phyloP scores from a whole-genome alignment of 2,329 filamentous ascomycete genomes.

The Aspergillus pseudotamarii region DNA sequence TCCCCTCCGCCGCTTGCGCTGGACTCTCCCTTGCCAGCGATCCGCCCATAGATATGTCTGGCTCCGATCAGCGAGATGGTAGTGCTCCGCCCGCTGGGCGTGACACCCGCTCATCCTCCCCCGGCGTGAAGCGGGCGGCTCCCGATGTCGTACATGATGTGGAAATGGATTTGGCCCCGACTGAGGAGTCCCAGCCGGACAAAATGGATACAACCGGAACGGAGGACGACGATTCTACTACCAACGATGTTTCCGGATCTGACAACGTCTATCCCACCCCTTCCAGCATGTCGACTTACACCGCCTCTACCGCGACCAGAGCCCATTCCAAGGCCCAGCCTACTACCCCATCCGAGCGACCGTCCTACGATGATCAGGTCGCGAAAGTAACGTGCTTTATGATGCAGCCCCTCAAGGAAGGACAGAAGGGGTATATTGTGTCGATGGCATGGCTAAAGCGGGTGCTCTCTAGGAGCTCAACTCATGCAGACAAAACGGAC shows the following conservation, averaged over 20 bases:
- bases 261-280: constrained; percentile 42
- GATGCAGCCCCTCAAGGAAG: constrained; percentile 63
- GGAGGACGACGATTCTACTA: constrained; percentile 33
- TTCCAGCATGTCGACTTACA: constrained; percentile 43
- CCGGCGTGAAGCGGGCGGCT: constrained; percentile 39
- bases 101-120: constrained; percentile 35
- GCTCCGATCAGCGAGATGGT: constrained; percentile 33
- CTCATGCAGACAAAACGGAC: constrained; percentile 56
- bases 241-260: constrained; percentile 33
- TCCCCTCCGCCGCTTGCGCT: constrained; percentile 57
- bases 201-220: constrained; percentile 49
- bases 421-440: constrained; percentile 75
- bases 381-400: constrained; percentile 66
- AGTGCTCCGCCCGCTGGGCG: constrained; percentile 25
- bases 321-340: constrained; percentile 29
- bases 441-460: constrained; percentile 77
- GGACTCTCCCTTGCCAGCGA: constrained; percentile 53
- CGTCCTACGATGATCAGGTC: constrained; percentile 70
- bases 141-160: constrained; percentile 34
- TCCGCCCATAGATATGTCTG: constrained; percentile 48
- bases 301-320: constrained; percentile 31
- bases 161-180: constrained; percentile 25
- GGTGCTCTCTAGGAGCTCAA: constrained; percentile 67
- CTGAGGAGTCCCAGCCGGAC: constrained; percentile 28
- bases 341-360: constrained; percentile 31